phyloP scores from a whole-genome alignment of 176 grass and related monocot species.

The Oropetium thomaeum region DNA sequence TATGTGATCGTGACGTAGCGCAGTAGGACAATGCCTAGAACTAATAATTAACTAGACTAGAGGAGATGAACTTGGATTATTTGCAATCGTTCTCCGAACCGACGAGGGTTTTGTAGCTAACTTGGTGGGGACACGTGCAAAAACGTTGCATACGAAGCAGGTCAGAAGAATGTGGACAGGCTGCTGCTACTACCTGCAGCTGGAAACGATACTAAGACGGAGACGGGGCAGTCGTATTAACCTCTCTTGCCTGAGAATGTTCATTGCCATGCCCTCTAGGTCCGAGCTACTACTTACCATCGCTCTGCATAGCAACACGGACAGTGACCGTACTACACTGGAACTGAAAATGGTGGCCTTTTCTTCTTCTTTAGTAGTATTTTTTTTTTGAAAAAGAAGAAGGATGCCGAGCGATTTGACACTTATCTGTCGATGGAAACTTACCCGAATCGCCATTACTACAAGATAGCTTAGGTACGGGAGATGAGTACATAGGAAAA shows the following conservation, averaged over 20 bases:
- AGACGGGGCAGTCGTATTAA: not conserved
- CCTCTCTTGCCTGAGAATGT: not conserved
- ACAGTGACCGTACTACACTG: not conserved
- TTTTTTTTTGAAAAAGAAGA: not conserved
- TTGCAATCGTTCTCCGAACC: not conserved
- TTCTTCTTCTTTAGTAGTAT: not conserved
- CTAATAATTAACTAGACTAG: not conserved
- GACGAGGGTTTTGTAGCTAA: not conserved
- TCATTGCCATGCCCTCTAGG: conserved; percentile 19
- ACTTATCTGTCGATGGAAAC: not conserved
- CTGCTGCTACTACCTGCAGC: not conserved
- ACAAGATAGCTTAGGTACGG: not conserved
- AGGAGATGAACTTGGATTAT: not conserved
- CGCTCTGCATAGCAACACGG: not conserved
- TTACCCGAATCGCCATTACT: no score
- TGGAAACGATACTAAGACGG: not conserved
- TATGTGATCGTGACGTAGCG: not conserved
- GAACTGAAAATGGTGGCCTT: not conserved
- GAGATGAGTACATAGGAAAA: no score
- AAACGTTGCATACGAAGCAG: not conserved
- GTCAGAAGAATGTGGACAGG: not conserved
- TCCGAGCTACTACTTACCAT: not conserved
- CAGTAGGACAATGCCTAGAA: not conserved
- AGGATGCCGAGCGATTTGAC: not conserved
- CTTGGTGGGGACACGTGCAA: no score